Percentiles rank a stretch among this genome's conserved stretches.
Evolutionary conservation across 208 protist genomes (phyloP).

Genomic region (Leishmania tropica): DNA sequence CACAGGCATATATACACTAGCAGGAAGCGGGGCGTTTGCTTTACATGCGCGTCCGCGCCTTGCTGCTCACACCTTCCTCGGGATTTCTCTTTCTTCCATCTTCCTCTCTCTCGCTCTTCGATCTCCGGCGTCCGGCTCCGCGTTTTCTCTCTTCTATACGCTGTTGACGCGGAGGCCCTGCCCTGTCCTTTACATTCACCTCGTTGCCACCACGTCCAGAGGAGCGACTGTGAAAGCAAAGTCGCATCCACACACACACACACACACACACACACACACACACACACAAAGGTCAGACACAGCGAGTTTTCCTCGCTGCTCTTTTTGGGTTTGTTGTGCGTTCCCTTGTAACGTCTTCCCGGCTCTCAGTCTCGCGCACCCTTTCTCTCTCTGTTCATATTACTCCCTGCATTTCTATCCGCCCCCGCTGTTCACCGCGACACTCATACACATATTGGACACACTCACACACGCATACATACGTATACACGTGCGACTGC

Average conservation of each 20-base stretch:
- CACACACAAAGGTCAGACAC: not conserved
- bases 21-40: too few relatives aligned
- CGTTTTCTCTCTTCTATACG: slow-evolving; percentile 7
- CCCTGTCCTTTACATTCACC: not conserved
- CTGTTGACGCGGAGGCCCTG: not conserved
- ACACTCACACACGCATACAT: not conserved
- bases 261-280: not conserved
- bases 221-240: not conserved
- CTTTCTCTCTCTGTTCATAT: not conserved
- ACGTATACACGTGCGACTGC: not conserved
- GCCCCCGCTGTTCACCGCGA: not conserved
- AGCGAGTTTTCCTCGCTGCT: not conserved
- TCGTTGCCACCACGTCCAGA: not conserved
- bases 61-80: not conserved
- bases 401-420: not conserved
- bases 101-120: not conserved
- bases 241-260: not conserved
- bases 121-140: not conserved
- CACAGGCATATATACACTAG: not conserved
- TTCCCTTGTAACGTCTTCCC: not conserved
- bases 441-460: not conserved
- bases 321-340: not conserved
- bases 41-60: not conserved
- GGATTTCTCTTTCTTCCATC: not conserved
- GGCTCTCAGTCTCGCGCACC: not conserved